Base-by-base conservation (phyloP, 768 basidiomycete species). In the Obba rivulosa region DNA sequence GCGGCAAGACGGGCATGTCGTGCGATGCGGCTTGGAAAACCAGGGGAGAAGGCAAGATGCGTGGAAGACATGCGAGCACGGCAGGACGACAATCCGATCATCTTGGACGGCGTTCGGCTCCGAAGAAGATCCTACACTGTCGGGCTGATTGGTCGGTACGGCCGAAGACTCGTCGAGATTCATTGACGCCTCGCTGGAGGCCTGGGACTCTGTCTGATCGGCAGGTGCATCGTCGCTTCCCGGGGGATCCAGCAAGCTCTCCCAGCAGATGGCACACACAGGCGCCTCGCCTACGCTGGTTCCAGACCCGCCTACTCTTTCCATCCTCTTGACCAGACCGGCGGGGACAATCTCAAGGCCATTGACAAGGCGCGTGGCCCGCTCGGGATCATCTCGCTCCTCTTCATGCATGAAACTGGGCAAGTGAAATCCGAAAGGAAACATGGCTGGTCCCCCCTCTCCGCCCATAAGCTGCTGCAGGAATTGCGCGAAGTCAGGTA, bases 11-110 rank as follows among this genome's bases (percentile, higher is more conserved):
- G 88, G 88, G 55, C 88, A 91, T 1, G 88, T 90, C 17, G 88
- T 89, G 54, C 85, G 84, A 37, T 72, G 75, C 10, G 87, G 84
- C 49, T 85, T 73, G 3, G 87, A 79, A 63, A 91, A 91, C 88
- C 88, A 91, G 1, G 88, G 88, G 9, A 85, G 62, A 31, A 91
- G 76, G 64, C 88, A 91, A 0, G 80, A 72, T 1, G 85, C 77
- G 55, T 91, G 88, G 69, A 90, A 91, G 44, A 87, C 80, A 62
- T 91, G 88, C 8, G 86, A 79, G 59, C 88, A 91, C 3, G 88
- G 88, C 8, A 91, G 75, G 2, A 80, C 69, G 31, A 90, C 79
- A 42, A 90, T 76, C 57, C 69, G 76, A 21, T 65, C 69, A 46
- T 50, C 8, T 20, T 7, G 28, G 11, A 42, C 31, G 10, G 44